A percentile compares a stretch with the other conserved stretches of the same genome.
Conservation (phyloP, 2,329 filamentous ascomycete genomes). For the Venturia carpophila region DNA sequence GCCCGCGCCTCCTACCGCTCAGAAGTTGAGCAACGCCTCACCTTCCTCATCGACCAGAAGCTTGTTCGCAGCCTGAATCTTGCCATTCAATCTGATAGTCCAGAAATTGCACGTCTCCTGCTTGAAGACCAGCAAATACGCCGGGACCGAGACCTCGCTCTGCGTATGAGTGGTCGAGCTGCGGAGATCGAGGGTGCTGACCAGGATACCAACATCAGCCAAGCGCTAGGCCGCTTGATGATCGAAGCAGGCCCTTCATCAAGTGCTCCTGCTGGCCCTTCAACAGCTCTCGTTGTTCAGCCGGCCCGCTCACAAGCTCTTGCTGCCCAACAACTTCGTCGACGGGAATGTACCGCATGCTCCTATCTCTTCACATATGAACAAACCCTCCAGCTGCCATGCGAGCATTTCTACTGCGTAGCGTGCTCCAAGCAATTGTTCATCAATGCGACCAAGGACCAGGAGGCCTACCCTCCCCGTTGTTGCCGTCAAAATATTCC, state of each 20-base stretch:
- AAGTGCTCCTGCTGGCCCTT: too few species aligned
- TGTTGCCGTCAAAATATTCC: background rate
- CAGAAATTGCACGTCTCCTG: background rate
- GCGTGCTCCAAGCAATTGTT: background rate
- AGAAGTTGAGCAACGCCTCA: background rate
- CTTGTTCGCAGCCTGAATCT: background rate
- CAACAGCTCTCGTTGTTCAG: too few species aligned
- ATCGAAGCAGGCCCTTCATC: too few species aligned
- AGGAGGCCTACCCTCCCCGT: background rate
- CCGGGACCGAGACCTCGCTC: background rate
- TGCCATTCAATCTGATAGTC: background rate
- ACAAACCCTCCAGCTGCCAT: background rate
- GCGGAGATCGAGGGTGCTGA: background rate
- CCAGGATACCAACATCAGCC: too few species aligned
- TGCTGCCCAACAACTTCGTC: background rate
- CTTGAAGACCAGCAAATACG: background rate
- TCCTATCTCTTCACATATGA: background rate
- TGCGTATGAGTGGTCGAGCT: background rate
- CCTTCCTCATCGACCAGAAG: background rate
- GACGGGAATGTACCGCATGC: background rate
- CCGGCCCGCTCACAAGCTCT: too few species aligned
- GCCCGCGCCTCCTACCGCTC: background rate
- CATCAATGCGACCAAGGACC: background rate
- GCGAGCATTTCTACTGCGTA: background rate
- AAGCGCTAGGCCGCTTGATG: too few species aligned